Base-by-base conservation (phyloP, 1,284 basidiomycete species). In the Leccinum angustisporum region DNA sequence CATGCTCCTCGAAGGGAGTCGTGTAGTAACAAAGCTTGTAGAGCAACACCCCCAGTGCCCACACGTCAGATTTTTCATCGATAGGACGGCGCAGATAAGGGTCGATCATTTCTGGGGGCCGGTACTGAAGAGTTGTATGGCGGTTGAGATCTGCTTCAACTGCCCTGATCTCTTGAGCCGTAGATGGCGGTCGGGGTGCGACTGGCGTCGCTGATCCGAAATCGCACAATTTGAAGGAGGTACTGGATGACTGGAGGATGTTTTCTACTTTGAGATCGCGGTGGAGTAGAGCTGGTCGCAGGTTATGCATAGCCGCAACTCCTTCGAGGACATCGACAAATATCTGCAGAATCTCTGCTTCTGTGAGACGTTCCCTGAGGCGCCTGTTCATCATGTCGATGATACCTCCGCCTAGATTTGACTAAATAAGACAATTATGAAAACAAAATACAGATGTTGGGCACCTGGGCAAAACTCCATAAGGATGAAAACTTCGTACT, bases 371-470 rank as follows among this genome's bases (percentile, higher is more conserved):
- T 75, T 98, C 94, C 57, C 96, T 87, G 46, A 99, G 83, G 56
- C 97, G 86, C 68, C 95, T 88, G 77, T 99, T 99, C 90, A 99
- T 94, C 86, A 99, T 94, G 78, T 99, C 97, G 77, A 99, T 98
- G 69, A 99, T 97, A 46, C 97, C 97, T 30, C 97, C 97, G 52
- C 95, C 93, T 94, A 65, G 1, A 5, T 52, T 31, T 10, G 62
- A 48, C 59, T 18, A 61, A 33, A 64, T 66, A 11, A 68, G 61
- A 57, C 31, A 13, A 46, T 40, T 50, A 31, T 21, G 14, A 53
- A 57, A 4, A 59, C n/a, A 54, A 10, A 38, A 51, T 4, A 70
- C 46, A 18, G 33, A 68, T 4, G 54, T 76, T 65, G 50, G 40
- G 31, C 69, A 85, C 85, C 85, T 72, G 84, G 81, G 75, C 95